Percentiles rank a stretch among this genome's conserved stretches.
phyloP scores from a whole-genome alignment of 352 stramenopile species.

The Phytophthora sp. region DNA sequence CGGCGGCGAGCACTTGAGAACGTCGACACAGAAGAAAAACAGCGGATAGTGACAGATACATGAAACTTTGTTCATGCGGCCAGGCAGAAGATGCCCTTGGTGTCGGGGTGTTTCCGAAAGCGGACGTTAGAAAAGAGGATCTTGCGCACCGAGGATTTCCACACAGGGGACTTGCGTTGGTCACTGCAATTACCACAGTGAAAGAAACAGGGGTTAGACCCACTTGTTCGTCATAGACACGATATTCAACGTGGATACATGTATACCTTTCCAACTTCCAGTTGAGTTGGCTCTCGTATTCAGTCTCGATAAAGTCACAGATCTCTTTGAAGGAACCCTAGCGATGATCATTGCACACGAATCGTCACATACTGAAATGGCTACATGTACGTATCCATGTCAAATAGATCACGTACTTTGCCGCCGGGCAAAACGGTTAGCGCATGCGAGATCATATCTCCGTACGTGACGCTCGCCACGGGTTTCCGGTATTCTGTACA shows the following conservation, averaged over 20 bases:
- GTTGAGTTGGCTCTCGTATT: slow-evolving; percentile 90
- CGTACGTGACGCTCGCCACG: slow-evolving; percentile 82
- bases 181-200: slow-evolving; percentile 50
- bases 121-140: slow-evolving; percentile 90
- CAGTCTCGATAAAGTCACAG: slow-evolving; percentile 86
- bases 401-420: slow-evolving; percentile 56
- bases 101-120: slow-evolving; percentile 76
- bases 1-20: no score
- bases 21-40: no score
- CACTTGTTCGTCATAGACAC: slow-evolving; percentile 9
- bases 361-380: slow-evolving; percentile 15
- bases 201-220: slow-evolving; percentile 16
- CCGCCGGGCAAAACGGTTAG: slow-evolving; percentile 61
- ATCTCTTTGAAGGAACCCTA: slow-evolving; percentile 91
- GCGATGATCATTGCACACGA: not conserved
- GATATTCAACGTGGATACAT: not conserved
- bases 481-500: slow-evolving; percentile 78
- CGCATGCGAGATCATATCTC: slow-evolving; percentile 91
- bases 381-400: slow-evolving; percentile 13
- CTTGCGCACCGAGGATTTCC: slow-evolving; percentile 91
- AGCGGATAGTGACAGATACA: not conserved
- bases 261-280: slow-evolving; percentile 88
- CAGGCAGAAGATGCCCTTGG: slow-evolving; percentile 80
- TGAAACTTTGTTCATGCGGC: slow-evolving; percentile 45
- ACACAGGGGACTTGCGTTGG: slow-evolving; percentile 87